Evolutionary conservation across 2,329 filamentous ascomycete species (phyloP).

Genomic region (Metarhizium brunneum): DNA sequence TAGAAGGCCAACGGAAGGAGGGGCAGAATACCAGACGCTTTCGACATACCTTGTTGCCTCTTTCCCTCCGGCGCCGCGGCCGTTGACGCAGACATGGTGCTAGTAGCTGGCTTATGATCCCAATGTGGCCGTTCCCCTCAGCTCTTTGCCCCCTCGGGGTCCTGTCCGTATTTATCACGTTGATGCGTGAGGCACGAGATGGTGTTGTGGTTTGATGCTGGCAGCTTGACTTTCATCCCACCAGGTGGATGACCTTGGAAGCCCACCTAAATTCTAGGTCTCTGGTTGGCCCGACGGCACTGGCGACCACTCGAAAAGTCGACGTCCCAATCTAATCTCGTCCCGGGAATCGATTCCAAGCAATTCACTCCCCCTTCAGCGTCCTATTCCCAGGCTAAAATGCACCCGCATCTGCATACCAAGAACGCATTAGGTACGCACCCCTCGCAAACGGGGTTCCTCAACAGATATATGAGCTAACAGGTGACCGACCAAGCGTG

Average conservation of each 20-base stretch:
- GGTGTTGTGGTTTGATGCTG: not conserved
- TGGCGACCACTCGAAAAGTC: not conserved
- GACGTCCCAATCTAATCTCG: not conserved
- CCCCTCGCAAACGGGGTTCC: not conserved
- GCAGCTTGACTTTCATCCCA: slow-evolving; percentile 2
- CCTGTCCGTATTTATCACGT: not conserved
- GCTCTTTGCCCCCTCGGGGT: not conserved
- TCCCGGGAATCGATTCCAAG: not conserved
- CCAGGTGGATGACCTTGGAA: not conserved
- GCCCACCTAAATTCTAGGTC: slow-evolving; percentile 17
- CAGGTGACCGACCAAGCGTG: slow-evolving; percentile 54
- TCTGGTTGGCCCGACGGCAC: not conserved
- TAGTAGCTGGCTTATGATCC: not conserved
- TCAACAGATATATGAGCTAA: not conserved
- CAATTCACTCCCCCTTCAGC: not conserved
- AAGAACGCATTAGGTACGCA: slow-evolving; percentile 74
- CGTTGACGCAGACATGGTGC: slow-evolving; percentile 4
- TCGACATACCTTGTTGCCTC: slow-evolving; percentile 60
- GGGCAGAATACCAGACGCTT: slow-evolving; percentile 7
- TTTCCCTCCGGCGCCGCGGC: slow-evolving; percentile 39
- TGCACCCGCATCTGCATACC: slow-evolving; percentile 97
- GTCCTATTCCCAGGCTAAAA: slow-evolving; percentile 30
- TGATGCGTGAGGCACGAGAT: not conserved
- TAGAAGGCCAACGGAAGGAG: not conserved
- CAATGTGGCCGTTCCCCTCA: not conserved